Percentiles rank a stretch among this genome's conserved stretches.
Evolutionary conservation across 169 alveolate species (phyloP).

Genomic region (Sarcocystis neurona): DNA sequence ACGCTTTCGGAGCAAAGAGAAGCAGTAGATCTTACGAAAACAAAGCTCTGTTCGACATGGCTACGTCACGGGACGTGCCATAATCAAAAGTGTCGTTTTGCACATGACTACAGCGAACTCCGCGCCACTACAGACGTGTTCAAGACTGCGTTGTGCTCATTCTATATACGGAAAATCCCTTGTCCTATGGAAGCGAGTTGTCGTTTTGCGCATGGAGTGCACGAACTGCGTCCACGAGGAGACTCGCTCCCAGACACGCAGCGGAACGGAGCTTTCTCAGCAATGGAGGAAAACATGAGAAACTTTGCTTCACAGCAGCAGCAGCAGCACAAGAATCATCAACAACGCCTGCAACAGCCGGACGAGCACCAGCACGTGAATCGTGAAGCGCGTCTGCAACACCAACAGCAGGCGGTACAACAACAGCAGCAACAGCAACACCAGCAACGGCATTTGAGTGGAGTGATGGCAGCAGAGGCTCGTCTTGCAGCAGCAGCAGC

Average conservation of each 20-base stretch:
- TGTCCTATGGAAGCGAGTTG: slow-evolving; percentile 54
- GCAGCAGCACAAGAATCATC: not conserved
- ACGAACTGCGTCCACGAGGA: slow-evolving; percentile 50
- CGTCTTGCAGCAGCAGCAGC: no score
- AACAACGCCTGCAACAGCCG: not conserved
- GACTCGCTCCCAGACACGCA: not conserved
- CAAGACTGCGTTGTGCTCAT: slow-evolving; percentile 58
- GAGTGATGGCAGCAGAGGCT: no score
- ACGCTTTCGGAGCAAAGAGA: slow-evolving; percentile 70
- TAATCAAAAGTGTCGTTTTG: slow-evolving; percentile 69
- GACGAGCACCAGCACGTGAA: no score
- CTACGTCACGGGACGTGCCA: slow-evolving; percentile 65
- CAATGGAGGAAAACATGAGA: not conserved
- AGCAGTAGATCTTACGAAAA: slow-evolving; percentile 71
- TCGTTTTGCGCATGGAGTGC: slow-evolving; percentile 64
- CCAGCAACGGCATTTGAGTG: no score
- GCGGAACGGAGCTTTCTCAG: not conserved
- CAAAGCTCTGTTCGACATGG: slow-evolving; percentile 70
- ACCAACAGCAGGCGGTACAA: no score
- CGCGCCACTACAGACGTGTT: slow-evolving; percentile 71
- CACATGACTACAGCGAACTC: slow-evolving; percentile 70
- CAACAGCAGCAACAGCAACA: no score
- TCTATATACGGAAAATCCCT: not conserved
- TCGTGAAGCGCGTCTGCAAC: no score
- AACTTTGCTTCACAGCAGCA: not conserved